Base-by-base conservation (phyloP, 2,329 filamentous ascomycete genomes). In the Huntiella savannae region DNA sequence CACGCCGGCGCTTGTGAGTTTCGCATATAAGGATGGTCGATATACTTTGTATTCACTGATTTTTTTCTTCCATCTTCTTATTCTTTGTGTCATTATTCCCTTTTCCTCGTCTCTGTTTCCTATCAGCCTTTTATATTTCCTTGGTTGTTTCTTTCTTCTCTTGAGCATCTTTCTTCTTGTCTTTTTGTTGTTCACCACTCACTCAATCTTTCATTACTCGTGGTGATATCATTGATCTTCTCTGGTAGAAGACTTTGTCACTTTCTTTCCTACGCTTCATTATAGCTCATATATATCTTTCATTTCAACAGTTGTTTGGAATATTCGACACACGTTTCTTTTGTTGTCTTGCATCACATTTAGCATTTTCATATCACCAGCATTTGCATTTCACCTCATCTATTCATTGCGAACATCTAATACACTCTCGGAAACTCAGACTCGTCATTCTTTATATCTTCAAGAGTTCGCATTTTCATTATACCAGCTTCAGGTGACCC, bases 401-500 rank as follows among this genome's bases (percentile, higher is more conserved):
- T 28, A 28, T 28, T 28, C 22, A 28, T 28, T 28, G 22, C 22
- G 22, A 8, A 7, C 22, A 7, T 28, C 22, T 28, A 28, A 28
- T 28, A 28, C 22, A 28, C 22, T 28, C 8, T 28, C 6, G 22
- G 8, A 10, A 28, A 7, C 8, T 10, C 7, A 32, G 19, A 7
- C 15, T 45, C 40, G n/a, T 13, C 22, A 37, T 13, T 37, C 40
- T 43, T 40, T 33, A 28, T 32, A n/a, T 35, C 8, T n/a, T 15
- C n/a, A 16, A 13, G 7, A 43, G n/a, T 33, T 10, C 45, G 33
- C 44, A 38, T 40, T 39, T 45, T 36, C 37, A 17, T 36, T 16
- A 48, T 13, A 47, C 12, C 16, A 33, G 47, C 52, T 52, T 52
- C 50, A 46, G 52, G 52, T 47, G 49, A 52, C 49, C 50, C 36